Evolutionary conservation across 1,139 yeast genomes (phyloP).

Genomic region (Debaryomyces udenii): DNA sequence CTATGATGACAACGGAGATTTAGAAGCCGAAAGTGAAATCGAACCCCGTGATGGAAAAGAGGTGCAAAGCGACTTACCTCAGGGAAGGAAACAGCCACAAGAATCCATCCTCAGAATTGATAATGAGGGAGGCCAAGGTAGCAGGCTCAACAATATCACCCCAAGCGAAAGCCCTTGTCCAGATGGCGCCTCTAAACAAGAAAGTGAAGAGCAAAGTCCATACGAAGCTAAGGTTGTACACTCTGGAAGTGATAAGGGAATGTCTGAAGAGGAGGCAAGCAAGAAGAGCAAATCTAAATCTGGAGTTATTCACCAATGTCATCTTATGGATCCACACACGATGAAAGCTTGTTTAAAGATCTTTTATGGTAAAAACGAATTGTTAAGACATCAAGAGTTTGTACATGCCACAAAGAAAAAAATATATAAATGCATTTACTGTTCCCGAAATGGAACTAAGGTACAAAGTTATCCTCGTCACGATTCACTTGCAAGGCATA

Average conservation of each 20-base stretch:
- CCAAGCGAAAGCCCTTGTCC: slow-evolving; percentile 4
- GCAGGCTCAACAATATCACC: slow-evolving; percentile 5
- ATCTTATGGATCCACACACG: slow-evolving; percentile 39
- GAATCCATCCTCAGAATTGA: not conserved
- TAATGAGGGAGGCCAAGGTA: slow-evolving; percentile 10
- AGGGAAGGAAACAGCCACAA: not conserved
- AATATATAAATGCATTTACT: slow-evolving; percentile 47
- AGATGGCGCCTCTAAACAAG: slow-evolving; percentile 1
- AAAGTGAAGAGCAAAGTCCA: slow-evolving; percentile 3
- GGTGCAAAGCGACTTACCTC: slow-evolving; percentile 7
- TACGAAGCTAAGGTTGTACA: slow-evolving; percentile 6
- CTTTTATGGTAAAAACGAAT: slow-evolving; percentile 50
- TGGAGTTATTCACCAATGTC: slow-evolving; percentile 48
- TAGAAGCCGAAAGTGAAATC: slow-evolving; percentile 8
- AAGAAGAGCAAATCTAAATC: slow-evolving; percentile 27
- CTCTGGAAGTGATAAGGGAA: slow-evolving; percentile 12
- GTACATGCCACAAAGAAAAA: slow-evolving; percentile 52
- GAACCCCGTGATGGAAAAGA: slow-evolving; percentile 15
- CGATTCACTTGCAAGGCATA: slow-evolving; percentile 50
- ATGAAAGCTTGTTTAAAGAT: slow-evolving; percentile 40
- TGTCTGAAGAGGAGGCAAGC: slow-evolving; percentile 14
- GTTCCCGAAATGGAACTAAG: slow-evolving; percentile 39
- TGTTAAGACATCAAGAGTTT: slow-evolving; percentile 50
- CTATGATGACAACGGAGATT: slow-evolving; percentile 5
- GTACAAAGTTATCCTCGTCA: slow-evolving; percentile 51